These are phyloP conservation scores for Alternaria sp. DNA, from an alignment of 2,329 filamentous ascomycete genomes.

Conservation along the genomic window DNA sequence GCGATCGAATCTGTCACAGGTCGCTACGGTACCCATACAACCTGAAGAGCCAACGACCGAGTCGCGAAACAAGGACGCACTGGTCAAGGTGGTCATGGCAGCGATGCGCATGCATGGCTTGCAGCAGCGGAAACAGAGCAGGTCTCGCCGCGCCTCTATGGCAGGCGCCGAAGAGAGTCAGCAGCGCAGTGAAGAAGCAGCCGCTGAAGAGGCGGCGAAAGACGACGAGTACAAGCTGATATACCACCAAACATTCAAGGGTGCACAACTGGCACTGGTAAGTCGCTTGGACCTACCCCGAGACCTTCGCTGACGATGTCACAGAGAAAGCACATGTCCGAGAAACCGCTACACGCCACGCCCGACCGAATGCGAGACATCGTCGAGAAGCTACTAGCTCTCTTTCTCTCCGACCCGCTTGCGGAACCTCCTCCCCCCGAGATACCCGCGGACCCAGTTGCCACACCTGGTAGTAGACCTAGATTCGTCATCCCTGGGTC, in stretches of 20 bases:
- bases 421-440: constrained; percentile 24
- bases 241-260: constrained; percentile 60
- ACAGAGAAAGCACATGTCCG: constrained; percentile 49
- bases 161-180: constrained; percentile 24
- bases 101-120: constrained; percentile 61
- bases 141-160: constrained; percentile 32
- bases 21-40: constrained; percentile 39
- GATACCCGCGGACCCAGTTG: constrained; percentile 18
- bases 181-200: constrained; percentile 20
- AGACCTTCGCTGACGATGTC: not conserved
- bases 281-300: not conserved
- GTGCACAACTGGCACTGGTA: constrained; percentile 56
- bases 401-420: constrained; percentile 57
- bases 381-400: constrained; percentile 54
- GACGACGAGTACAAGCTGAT: constrained; percentile 61
- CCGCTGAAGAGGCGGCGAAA: constrained; percentile 42
- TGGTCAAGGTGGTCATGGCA: constrained; percentile 59
- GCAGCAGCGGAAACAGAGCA: constrained; percentile 51
- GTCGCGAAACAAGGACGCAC: constrained; percentile 56
- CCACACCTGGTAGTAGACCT: constrained; percentile 38
- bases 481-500: constrained; percentile 26
- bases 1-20: constrained; percentile 43
- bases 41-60: constrained; percentile 46
- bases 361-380: constrained; percentile 54
- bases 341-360: constrained; percentile 47